phyloP scores from a whole-genome alignment of 306 rosid genomes.

The Sicyos edulis region DNA sequence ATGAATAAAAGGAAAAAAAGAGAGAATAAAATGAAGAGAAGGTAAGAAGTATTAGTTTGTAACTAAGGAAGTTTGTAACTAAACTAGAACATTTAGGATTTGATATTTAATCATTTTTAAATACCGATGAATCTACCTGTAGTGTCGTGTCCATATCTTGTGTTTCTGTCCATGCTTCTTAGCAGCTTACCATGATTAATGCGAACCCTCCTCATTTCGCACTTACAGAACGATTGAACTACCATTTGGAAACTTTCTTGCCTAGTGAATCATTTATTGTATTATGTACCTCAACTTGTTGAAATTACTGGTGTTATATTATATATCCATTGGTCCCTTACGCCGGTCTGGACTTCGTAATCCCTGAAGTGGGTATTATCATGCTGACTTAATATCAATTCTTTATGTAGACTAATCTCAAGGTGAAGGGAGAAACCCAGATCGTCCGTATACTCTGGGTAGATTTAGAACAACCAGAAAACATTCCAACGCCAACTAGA shows the following conservation, averaged over 20 bases:
- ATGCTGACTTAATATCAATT: background rate
- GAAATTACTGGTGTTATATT: background rate
- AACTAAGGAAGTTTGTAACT: no score
- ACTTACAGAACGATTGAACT: background rate
- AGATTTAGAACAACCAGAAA: constrained; percentile 90
- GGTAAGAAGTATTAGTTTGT: no score
- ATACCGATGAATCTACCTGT: no score
- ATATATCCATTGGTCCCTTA: background rate
- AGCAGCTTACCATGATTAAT: no score
- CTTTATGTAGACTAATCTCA: constrained; percentile 55
- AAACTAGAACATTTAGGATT: no score
- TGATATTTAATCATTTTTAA: no score
- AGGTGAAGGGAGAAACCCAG: constrained; percentile 76
- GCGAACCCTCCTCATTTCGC: background rate
- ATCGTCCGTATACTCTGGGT: constrained; percentile 65
- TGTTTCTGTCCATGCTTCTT: no score
- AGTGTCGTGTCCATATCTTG: no score
- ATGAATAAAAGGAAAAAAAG: no score
- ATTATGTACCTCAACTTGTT: background rate
- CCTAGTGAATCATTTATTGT: background rate
- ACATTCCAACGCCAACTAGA: constrained; percentile 33
- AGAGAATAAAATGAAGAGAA: no score
- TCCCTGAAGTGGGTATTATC: background rate
- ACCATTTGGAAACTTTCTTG: background rate
- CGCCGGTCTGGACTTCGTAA: background rate